phyloP scores from a whole-genome alignment of 208 protist species.

The Blechomonas ayalai region DNA sequence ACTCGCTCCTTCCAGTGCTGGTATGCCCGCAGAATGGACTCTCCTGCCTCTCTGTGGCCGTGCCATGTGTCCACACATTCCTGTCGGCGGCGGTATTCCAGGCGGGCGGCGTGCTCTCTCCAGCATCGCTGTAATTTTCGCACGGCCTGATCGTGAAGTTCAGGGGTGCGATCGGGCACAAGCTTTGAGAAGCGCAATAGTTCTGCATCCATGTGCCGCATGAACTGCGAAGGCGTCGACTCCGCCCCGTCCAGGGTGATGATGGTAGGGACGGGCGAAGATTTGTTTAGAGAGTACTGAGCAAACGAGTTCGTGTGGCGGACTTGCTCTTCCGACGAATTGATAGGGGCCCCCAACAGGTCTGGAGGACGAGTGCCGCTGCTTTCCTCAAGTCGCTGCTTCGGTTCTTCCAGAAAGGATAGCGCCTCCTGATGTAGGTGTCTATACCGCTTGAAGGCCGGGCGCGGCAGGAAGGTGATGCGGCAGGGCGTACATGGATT shows the following conservation, averaged over 20 bases:
- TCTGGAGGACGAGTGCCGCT: too few species aligned
- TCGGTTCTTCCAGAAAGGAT: not conserved
- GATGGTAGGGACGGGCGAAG: not conserved
- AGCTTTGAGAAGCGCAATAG: conserved; percentile 19
- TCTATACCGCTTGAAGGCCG: conserved; percentile 18
- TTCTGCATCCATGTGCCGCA: conserved; percentile 24
- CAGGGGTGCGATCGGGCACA: conserved; percentile 13
- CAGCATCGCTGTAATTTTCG: conserved; percentile 27
- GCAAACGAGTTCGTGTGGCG: not conserved
- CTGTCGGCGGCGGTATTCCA: not conserved
- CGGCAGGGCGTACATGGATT: too few species aligned
- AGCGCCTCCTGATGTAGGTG: not conserved
- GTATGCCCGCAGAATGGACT: conserved; percentile 23
- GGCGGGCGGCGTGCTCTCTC: conserved; percentile 12
- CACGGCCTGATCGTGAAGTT: conserved; percentile 4
- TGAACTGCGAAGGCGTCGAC: conserved; percentile 6
- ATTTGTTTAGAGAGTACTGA: too few species aligned
- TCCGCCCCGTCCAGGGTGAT: not conserved
- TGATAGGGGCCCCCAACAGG: conserved; percentile 5
- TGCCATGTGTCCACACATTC: conserved; percentile 1
- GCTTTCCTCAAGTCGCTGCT: not conserved
- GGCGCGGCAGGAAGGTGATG: conserved; percentile 5
- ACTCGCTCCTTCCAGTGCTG: conserved; percentile 20
- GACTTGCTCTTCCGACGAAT: not conserved
- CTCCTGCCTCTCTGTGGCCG: conserved; percentile 13